A percentile compares a stretch with the other conserved stretches of the same genome.
Evolutionary conservation across 2,329 filamentous ascomycete species (phyloP).

Genomic region (Paraphaeosphaeria minitans): DNA sequence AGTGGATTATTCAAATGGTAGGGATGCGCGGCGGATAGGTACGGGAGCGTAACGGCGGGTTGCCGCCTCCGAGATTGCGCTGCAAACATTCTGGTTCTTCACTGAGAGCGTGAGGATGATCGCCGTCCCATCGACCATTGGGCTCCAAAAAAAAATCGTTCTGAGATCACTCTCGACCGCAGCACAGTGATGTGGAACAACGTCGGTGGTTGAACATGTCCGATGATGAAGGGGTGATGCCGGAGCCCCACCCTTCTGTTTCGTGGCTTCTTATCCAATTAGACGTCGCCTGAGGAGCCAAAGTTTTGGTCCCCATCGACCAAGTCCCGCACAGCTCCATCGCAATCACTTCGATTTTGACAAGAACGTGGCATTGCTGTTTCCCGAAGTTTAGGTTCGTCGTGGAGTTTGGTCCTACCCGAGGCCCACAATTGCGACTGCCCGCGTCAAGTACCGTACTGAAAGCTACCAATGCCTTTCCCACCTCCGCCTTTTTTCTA

Average conservation of each 20-base stretch:
- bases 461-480: neutral
- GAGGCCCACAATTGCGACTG: neutral
- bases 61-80: neutral
- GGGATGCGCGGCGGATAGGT: neutral
- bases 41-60: neutral
- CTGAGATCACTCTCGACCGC: neutral
- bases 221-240: neutral
- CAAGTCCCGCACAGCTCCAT: neutral
- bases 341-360: neutral
- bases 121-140: neutral
- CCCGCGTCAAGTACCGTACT: neutral
- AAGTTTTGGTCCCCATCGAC: neutral
- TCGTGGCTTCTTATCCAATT: neutral
- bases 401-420: neutral
- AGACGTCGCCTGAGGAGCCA: neutral
- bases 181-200: neutral
- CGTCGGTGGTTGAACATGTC: neutral
- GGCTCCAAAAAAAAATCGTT: neutral
- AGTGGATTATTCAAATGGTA: neutral
- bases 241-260: neutral
- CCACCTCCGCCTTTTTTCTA: neutral
- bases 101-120: neutral
- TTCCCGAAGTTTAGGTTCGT: neutral
- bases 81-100: neutral
- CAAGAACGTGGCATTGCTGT: neutral